These are phyloP conservation scores for Suillus alpinus DNA, from an alignment of 768 basidiomycete genomes.

Conservation along the genomic window DNA sequence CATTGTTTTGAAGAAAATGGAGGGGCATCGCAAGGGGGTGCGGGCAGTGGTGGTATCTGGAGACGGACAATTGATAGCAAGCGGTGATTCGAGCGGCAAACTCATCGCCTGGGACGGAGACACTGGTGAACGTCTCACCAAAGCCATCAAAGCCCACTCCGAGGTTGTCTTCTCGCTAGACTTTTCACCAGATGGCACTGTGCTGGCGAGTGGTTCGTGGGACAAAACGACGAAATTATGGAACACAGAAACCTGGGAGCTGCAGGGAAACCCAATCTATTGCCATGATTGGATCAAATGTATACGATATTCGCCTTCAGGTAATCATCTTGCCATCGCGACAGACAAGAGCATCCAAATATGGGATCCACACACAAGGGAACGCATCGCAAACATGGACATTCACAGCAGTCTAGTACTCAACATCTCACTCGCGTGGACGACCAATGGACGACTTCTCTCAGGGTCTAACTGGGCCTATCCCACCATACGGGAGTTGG, in stretches of 20 bases:
- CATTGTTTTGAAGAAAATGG: not conserved
- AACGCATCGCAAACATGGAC: too few species aligned
- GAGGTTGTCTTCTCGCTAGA: not conserved
- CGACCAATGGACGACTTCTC: too few species aligned
- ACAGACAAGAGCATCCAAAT: too few species aligned
- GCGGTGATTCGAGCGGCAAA: not conserved
- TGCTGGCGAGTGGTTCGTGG: not conserved
- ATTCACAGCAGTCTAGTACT: too few species aligned
- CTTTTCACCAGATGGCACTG: not conserved
- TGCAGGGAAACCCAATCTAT: not conserved
- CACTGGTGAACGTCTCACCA: not conserved
- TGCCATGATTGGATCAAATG: not conserved
- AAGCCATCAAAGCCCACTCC: too few species aligned
- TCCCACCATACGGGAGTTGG: too few species aligned
- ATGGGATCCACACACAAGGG: too few species aligned
- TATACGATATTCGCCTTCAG: not conserved
- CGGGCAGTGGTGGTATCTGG: not conserved
- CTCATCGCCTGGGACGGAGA: not conserved
- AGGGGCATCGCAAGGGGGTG: not conserved
- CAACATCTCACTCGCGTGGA: too few species aligned
- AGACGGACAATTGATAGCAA: not conserved
- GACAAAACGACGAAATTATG: not conserved
- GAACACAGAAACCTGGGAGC: not conserved
- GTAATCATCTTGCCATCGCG: too few species aligned
- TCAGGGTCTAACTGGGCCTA: too few species aligned